phyloP scores from a whole-genome alignment of 768 basidiomycete species.

The Phaeotremella skinneri region DNA sequence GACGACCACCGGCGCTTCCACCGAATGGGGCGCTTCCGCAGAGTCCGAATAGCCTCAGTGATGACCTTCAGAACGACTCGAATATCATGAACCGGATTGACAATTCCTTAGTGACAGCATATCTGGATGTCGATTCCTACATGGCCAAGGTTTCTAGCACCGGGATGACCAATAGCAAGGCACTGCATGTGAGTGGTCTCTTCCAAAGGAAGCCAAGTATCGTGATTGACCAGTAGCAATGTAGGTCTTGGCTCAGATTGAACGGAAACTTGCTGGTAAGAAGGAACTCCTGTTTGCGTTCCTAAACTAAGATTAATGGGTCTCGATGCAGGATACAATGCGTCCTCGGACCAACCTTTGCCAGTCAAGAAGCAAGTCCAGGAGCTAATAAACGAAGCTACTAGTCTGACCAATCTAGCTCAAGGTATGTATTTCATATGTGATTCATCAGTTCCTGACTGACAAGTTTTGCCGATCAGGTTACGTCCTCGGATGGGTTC shows the following conservation, averaged over 20 bases:
- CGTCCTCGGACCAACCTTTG: conserved; percentile 24
- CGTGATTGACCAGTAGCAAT: not conserved
- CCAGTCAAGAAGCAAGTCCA: conserved; percentile 46
- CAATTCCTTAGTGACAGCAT: conserved; percentile 25
- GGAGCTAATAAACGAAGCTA: conserved; percentile 47
- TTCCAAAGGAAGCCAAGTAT: not conserved
- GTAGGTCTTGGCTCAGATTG: conserved; percentile 46
- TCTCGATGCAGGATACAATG: conserved; percentile 22
- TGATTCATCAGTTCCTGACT: conserved; percentile 1
- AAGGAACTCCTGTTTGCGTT: not conserved
- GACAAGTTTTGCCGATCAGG: conserved; percentile 17
- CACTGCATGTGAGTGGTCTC: conserved; percentile 28
- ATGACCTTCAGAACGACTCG: conserved; percentile 2
- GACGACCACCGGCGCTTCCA: not conserved
- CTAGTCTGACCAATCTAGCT: conserved; percentile 43
- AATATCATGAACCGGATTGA: conserved; percentile 30
- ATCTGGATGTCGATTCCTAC: conserved; percentile 37
- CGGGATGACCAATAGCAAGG: conserved; percentile 47
- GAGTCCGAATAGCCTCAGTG: conserved; percentile 21
- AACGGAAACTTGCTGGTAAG: conserved; percentile 46
- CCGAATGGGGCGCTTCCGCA: conserved; percentile 13
- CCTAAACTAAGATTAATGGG: not conserved
- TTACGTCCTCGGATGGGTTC: conserved; percentile 48
- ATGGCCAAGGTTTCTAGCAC: conserved; percentile 37
- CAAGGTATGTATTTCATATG: conserved; percentile 37